Evolutionary conservation across 139 green algal genomes (phyloP).

Genomic region (Raphidocelis subcapitata): DNA sequence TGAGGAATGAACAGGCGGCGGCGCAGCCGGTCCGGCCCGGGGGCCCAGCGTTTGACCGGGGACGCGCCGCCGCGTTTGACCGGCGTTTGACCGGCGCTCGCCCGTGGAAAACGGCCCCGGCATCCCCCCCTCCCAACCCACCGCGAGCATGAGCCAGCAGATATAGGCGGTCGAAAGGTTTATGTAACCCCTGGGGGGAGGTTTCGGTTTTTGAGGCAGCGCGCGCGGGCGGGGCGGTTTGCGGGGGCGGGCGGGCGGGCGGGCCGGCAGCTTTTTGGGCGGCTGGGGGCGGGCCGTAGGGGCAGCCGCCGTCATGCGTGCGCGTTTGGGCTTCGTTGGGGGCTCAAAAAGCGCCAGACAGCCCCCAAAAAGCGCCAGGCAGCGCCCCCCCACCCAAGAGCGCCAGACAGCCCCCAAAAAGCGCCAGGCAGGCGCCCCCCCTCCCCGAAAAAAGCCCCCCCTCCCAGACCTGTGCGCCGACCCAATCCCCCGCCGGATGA

Average conservation of each 20-base stretch:
- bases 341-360: no score
- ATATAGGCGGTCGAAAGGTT: background rate
- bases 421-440: background rate
- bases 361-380: background rate
- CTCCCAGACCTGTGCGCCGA: slow-evolving; percentile 57
- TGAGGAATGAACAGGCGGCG: no score
- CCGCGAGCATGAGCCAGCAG: background rate
- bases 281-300: no score
- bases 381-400: no score
- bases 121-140: background rate
- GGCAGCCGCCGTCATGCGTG: no score
- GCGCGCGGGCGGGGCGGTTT: background rate
- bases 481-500: slow-evolving; percentile 71
- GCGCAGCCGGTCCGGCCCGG: no score
- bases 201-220: background rate
- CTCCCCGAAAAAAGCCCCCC: background rate
- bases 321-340: no score
- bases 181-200: background rate
- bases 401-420: background rate
- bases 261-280: background rate
- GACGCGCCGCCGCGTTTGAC: no score
- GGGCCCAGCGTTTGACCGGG: no score
- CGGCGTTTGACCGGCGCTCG: background rate
- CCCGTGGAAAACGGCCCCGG: background rate
- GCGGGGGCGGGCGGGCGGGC: background rate